Conservation (phyloP, 257 asterid genomes). For the Fraxinus cuspidata region DNA sequence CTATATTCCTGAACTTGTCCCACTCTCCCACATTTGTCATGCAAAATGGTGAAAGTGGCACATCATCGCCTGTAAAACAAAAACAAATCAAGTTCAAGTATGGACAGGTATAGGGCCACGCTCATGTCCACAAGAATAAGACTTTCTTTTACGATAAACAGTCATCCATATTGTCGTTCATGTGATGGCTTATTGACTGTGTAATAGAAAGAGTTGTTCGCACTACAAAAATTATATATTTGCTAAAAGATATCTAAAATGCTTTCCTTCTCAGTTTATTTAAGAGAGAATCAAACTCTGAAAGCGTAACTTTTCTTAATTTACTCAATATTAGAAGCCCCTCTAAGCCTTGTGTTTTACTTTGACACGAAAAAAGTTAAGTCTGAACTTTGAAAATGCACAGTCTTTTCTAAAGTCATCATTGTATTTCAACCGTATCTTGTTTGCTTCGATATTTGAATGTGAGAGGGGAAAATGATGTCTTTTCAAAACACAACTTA, state of each 20-base stretch:
- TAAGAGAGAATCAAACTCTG: not conserved
- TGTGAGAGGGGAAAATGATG: not conserved
- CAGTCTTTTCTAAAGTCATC: not conserved
- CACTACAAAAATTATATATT: not conserved
- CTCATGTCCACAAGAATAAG: not conserved
- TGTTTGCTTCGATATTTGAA: not conserved
- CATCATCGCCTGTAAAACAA: slow-evolving; percentile 76
- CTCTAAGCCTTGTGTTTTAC: not conserved
- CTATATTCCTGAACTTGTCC: slow-evolving; percentile 86
- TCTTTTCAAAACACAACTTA: slow-evolving; percentile 27
- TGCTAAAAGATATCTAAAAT: not conserved
- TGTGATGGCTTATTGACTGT: not conserved
- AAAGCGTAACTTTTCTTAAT: not conserved
- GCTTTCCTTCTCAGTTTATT: not conserved
- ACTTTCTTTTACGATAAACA: not conserved
- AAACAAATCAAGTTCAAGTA: slow-evolving; percentile 15
- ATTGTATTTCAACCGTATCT: not conserved
- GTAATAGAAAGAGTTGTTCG: not conserved
- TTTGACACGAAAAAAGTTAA: not conserved
- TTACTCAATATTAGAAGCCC: not conserved
- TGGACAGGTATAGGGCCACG: not conserved
- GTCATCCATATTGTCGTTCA: not conserved
- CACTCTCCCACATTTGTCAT: slow-evolving; percentile 69
- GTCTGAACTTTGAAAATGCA: not conserved
- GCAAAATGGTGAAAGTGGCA: slow-evolving; percentile 77